A percentile compares a stretch with the other conserved stretches of the same genome.
Evolutionary conservation across 2,329 filamentous ascomycete genomes (phyloP).

Genomic region (Emericellopsis cladophorae): DNA sequence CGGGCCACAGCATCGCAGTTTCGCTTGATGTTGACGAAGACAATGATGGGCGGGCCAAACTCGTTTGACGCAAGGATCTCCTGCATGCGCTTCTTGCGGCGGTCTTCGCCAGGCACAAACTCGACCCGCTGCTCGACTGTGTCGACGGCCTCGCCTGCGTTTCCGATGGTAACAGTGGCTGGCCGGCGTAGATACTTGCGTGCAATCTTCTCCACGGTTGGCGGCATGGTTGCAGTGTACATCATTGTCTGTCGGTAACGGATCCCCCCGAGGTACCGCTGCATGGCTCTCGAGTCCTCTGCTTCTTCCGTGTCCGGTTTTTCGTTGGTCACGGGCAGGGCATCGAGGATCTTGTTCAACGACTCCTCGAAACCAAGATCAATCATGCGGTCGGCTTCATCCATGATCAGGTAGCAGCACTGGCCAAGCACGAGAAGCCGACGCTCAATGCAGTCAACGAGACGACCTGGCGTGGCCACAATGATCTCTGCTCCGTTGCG

Average conservation of each 20-base stretch:
- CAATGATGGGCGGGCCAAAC: conserved; percentile 84
- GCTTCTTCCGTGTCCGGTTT: conserved; percentile 91
- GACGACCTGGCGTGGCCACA: conserved; percentile 93
- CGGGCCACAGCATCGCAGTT: conserved; percentile 93
- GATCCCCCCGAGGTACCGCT: conserved; percentile 60
- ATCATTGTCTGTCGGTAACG: conserved; percentile 98
- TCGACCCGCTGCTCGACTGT: conserved; percentile 97
- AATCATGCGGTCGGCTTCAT: conserved; percentile 98
- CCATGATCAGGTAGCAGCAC: conserved; percentile 98
- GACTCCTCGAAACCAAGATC: conserved; percentile 96
- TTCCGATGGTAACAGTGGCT: conserved; percentile 89
- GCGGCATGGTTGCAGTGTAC: conserved; percentile 98
- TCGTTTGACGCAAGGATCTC: conserved; percentile 75
- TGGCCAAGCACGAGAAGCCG: conserved; percentile 85
- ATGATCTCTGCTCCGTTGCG: conserved; percentile 93
- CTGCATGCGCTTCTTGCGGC: conserved; percentile 87
- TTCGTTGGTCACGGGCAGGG: conserved; percentile 82
- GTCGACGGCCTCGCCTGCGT: conserved; percentile 88
- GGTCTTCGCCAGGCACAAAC: conserved; percentile 81
- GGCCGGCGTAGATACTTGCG: conserved; percentile 89
- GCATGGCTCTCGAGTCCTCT: conserved; percentile 79
- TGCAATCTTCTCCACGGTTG: conserved; percentile 87
- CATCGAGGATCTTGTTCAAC: conserved; percentile 93
- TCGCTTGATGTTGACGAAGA: conserved; percentile 99
- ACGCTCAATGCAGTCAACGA: conserved; percentile 93